Base-by-base conservation (phyloP, 306 rosid genomes). In the Trifolium pratense region DNA sequence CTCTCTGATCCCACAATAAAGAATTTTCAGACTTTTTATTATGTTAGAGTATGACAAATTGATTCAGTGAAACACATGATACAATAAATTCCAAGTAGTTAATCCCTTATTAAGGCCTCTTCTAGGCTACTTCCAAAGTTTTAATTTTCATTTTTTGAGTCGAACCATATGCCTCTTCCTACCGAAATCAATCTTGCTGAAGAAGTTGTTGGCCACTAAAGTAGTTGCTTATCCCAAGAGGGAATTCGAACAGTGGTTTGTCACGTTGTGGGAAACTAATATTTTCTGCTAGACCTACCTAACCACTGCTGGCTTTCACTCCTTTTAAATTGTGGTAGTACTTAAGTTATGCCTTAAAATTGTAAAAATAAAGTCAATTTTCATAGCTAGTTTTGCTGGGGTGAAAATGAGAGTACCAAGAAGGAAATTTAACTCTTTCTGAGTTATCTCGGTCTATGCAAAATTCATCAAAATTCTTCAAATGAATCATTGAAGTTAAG, bases 401-500 rank as follows among this genome's bases (percentile, higher is more conserved):
- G 51, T 17, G 13, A 11, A 55, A 36, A 42, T 29, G 60, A 45
- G 42, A 36, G 62, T 21, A 34, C 11, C 7, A 36, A 36, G 63
- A 59, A 59, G 9, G 39, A 25, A 21, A 25, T 36, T 14, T 36
- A n/a, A 23, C 72, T 48, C 23, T 25, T 13, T n/a, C 5, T 29
- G 25, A 48, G 17, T 64, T 73, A 71, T 71, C 73, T 42, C 25
- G 5, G 69, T 57, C 52, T 0, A 57, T 21, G 7, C 51, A 56
- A 71, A 55, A n/a, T 36, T 31, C 12, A 46, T 34, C 60, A 23
- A 21, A 67, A 40, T 59, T 39, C 17, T 65, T 57, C 58, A 67
- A 36, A 18, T 10, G 21, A 43, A 57, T 70, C 34, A 64, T 34
- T 68, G 48, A n/a, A 74, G 53, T 66, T 45, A 58, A 43, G 36